Base-by-base conservation (phyloP, 1,284 basidiomycete species). In the Melanopsichium pennsylvanicum region DNA sequence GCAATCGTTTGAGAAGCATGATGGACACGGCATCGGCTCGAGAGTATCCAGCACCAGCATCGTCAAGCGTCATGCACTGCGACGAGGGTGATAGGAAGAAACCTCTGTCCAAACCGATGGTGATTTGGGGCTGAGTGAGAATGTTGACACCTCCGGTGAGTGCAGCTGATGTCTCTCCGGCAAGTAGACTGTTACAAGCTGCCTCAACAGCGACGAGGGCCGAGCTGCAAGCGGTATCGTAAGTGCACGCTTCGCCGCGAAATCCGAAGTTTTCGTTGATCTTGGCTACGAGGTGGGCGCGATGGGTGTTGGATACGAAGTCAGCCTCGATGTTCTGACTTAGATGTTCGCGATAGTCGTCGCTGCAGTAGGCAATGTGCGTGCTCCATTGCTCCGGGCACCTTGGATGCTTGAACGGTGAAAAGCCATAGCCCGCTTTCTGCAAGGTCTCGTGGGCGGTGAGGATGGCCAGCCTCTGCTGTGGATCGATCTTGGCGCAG, bases 131-230 rank as follows among this genome's bases (percentile, higher is more conserved):
- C 43, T 70, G 67, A 1, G 62, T 70, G 18, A 73, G 55, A 22
- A 73, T 54, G 33, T 67, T 70, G 67, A 73, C 46, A 13, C 71
- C 71, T 5, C 71, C 71, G 2, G 67, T 59, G n/a, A 73, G 36
- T 5, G 40, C 71, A 2, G 49, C 51, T 9, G 44, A 43, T 4
- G 51, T 56, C 25, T 66, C 48, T 4, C 62, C 58, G 5, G 50
- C 25, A 1, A 59, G 46, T 16, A 72, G 19, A 37, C 54, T 56
- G 15, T 44, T 59, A 35, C 70, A 72, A 23, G 70, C 70, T 11
- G 52, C 52, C 32, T 72, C 70, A 12, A 72, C 57, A 21, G 70
- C 70, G 7, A 67, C 70, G 0, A 72, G 51, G 18, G 70, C 57
- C n/a, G 60, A 63, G 42, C 57, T 62, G 45, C 70, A 72, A 4